Conservation (phyloP, 2,329 filamentous ascomycete species). For the Diaporthe caulivora region DNA sequence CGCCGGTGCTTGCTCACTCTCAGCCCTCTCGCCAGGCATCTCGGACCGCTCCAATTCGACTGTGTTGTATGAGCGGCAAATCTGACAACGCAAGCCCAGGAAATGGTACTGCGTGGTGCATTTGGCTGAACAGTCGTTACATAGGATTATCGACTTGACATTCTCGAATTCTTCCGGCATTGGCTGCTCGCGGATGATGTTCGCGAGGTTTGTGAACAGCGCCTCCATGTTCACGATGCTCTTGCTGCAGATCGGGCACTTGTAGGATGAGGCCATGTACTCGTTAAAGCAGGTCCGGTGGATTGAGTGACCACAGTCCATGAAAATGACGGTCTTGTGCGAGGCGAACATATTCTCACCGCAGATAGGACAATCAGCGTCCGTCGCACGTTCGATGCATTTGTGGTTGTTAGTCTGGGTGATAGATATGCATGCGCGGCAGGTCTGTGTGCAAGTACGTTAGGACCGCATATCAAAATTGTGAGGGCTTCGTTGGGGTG, state of each 20-base stretch:
- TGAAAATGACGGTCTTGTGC: conserved; percentile 43
- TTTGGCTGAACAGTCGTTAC: conserved; percentile 94
- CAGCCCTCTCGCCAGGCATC: conserved; percentile 27
- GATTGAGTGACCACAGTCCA: conserved; percentile 82
- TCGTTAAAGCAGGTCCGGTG: conserved; percentile 90
- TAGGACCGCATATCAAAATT: conserved; percentile 11
- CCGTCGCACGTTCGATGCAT: conserved; percentile 93
- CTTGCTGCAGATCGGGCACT: conserved; percentile 96
- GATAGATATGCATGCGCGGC: conserved; percentile 94
- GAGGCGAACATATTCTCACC: conserved; percentile 74
- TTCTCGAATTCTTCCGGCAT: conserved; percentile 89
- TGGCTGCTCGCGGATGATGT: conserved; percentile 87
- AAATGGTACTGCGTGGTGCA: conserved; percentile 92
- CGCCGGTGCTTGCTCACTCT: neutral
- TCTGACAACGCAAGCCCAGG: conserved; percentile 89
- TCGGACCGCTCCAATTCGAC: conserved; percentile 60
- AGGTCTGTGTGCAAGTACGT: conserved; percentile 68
- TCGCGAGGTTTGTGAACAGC: conserved; percentile 90
- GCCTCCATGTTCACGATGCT: conserved; percentile 98
- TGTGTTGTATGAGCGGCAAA: conserved; percentile 79
- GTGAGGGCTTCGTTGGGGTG: neutral
- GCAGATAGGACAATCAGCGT: conserved; percentile 97
- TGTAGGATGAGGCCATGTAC: conserved; percentile 91
- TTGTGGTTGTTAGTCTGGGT: conserved; percentile 86
- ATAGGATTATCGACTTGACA: conserved; percentile 85